A percentile compares a stretch with the other conserved stretches of the same genome.
These are phyloP conservation scores for Piromyces finnis DNA, from an alignment of 192 early-diverging fungal genomes.

Conservation along the genomic window DNA sequence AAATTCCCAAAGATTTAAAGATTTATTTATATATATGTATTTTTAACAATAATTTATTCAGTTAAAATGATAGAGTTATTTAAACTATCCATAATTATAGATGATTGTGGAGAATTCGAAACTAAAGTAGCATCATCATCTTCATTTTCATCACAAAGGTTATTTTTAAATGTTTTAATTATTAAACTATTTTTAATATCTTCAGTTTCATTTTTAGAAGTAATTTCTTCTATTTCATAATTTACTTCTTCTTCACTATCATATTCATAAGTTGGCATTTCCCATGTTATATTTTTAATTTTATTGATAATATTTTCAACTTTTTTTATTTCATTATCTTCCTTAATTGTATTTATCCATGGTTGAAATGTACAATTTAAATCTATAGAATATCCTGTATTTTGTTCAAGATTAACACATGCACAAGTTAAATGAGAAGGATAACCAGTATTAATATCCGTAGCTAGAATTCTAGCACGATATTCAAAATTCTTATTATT, in stretches of 20 bases:
- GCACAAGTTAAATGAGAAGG: neutral
- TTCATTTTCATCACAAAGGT: neutral
- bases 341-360: neutral
- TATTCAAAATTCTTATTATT: neutral
- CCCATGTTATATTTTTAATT: neutral
- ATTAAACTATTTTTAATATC: neutral
- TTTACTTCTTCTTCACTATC: neutral
- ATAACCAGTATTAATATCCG: neutral
- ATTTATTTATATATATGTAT: too few relatives aligned
- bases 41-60: too few relatives aligned
- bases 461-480: neutral
- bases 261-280: neutral
- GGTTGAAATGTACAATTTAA: neutral
- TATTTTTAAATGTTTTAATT: neutral
- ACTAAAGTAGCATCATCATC: neutral
- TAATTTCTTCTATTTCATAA: neutral
- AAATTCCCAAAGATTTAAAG: too few relatives aligned
- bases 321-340: neutral
- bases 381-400: neutral
- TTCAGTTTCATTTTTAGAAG: neutral
- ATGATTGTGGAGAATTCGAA: neutral
- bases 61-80: too few relatives aligned
- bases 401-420: neutral
- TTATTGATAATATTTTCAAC: neutral
- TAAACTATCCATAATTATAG: too few relatives aligned